A percentile compares a stretch with the other conserved stretches of the same genome.
Conservation (phyloP, 768 basidiomycete genomes). For the Tulasnella sp. region DNA sequence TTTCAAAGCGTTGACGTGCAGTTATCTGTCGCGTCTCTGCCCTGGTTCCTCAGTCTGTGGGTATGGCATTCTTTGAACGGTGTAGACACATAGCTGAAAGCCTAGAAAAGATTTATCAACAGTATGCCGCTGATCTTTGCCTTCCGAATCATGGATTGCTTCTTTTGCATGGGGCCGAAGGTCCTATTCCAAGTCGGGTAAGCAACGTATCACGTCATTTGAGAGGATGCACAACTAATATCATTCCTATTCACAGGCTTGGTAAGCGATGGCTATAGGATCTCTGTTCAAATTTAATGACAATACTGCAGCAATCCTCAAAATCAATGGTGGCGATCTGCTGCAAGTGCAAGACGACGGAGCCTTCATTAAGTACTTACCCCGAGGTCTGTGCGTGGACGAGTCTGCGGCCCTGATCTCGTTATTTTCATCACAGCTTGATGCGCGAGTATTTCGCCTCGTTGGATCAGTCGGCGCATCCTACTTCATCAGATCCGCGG, state of each 20-base stretch:
- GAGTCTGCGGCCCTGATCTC: neutral
- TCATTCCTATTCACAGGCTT: constrained; percentile 36
- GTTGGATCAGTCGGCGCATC: constrained; percentile 89
- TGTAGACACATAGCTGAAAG: constrained; percentile 4
- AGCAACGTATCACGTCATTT: constrained; percentile 25
- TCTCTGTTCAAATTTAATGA: neutral
- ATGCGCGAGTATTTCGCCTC: constrained; percentile 95
- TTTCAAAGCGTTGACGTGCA: constrained; percentile 88
- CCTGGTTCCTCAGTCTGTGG: constrained; percentile 95
- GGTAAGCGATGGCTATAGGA: neutral
- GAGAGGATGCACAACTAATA: too few relatives aligned
- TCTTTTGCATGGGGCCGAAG: constrained; percentile 98
- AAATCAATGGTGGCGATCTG: constrained; percentile 90
- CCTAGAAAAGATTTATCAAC: constrained; percentile 59
- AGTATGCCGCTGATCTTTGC: constrained; percentile 97
- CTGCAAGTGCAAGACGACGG: constrained; percentile 94
- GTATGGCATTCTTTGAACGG: constrained; percentile 23
- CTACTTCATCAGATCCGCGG: constrained; percentile 74
- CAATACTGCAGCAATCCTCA: constrained; percentile 63
- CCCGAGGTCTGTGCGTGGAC: constrained; percentile 1
- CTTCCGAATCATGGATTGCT: constrained; percentile 94
- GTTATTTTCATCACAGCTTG: constrained; percentile 37
- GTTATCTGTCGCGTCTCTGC: constrained; percentile 89
- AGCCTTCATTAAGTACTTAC: constrained; percentile 86
- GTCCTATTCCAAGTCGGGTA: constrained; percentile 98